Base-by-base conservation (phyloP, 2,329 filamentous ascomycete species). In the Mollisia scopiformis region DNA sequence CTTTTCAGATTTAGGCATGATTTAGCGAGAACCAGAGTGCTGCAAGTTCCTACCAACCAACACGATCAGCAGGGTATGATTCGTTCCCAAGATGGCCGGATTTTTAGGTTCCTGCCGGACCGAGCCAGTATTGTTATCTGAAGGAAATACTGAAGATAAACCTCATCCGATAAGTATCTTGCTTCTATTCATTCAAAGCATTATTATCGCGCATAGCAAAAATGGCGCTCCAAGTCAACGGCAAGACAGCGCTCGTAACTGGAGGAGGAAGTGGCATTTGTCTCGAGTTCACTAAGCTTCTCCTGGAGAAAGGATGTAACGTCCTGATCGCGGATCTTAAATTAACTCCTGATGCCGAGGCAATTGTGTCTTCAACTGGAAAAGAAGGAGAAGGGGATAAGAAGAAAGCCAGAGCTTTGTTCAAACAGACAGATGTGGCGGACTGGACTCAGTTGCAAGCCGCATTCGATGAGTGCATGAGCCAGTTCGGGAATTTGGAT, bases 361-460 rank as follows among this genome's bases (percentile, higher is more conserved):
- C 78, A 30, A 49, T 69, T 6, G 55, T 68, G 1, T 74, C 77
- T 0, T 21, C 3, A n/a, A 7, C 7, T n/a, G 37, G 47, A 76
- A 30, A 58, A 55, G 1, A n/a, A 25, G 13, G 37, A 27, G 37
- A 21, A 5, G 31, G 23, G 25, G 28, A 25, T 13, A 28, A 31
- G 13, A 39, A 39, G 10, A 59, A 59, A 43, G 55, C 59, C 11
- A 65, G 73, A 3, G 78, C 76, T 2, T 61, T 78, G 5, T 82
- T 80, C 66, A 70, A 75, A n/a, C 67, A 75, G 62, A 80, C 78
- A 0, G 78, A 82, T 54, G 80, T 82, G 0, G 76, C 76, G 0
- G 74, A 73, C 0, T 82, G 79, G 79, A 61, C 68, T 1, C 74
- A 74, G 1, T 66, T 82, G 0, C 35, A 69, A 1, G 56, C 56